These are phyloP conservation scores for Discostella stelligeroides DNA, from an alignment of 108 stramenopile genomes.

Conservation along the genomic window DNA sequence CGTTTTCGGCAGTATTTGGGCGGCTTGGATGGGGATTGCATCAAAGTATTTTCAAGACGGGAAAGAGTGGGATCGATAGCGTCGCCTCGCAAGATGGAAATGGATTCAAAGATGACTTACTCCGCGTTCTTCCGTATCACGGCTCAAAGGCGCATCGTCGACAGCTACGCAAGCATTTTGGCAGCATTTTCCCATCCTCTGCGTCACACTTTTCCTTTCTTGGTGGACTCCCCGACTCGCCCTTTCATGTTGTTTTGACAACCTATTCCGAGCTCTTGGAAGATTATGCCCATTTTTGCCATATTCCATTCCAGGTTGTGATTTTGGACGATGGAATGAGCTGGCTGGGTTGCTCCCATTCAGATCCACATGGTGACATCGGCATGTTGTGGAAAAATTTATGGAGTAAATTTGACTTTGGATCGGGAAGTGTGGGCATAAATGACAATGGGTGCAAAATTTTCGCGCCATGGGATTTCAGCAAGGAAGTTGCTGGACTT, in stretches of 20 bases:
- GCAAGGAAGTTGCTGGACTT: slow-evolving; percentile 32
- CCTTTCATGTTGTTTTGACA: slow-evolving; percentile 79
- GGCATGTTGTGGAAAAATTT: slow-evolving; percentile 69
- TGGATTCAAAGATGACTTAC: slow-evolving; percentile 16
- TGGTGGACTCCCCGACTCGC: slow-evolving; percentile 62
- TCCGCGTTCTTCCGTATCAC: slow-evolving; percentile 61
- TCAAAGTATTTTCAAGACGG: slow-evolving; percentile 11
- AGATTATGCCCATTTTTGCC: slow-evolving; percentile 84
- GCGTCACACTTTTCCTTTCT: slow-evolving; percentile 36
- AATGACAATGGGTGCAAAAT: slow-evolving; percentile 2
- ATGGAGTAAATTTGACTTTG: slow-evolving; percentile 67
- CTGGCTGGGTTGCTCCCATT: slow-evolving; percentile 74
- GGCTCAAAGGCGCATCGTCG: slow-evolving; percentile 57
- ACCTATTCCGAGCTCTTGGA: slow-evolving; percentile 70
- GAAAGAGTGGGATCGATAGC: slow-evolving; percentile 15
- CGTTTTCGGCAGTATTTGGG: slow-evolving; percentile 40
- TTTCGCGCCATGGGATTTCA: slow-evolving; percentile 62
- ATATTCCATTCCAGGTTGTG: slow-evolving; percentile 75
- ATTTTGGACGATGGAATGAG: slow-evolving; percentile 81
- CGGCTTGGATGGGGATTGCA: slow-evolving; percentile 30
- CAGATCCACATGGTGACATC: slow-evolving; percentile 66
- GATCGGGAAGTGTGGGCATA: slow-evolving; percentile 65
- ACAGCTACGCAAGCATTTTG: slow-evolving; percentile 68
- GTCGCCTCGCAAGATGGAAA: slow-evolving; percentile 22
- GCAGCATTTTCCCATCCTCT: slow-evolving; percentile 41